Percentiles rank a stretch among this genome's conserved stretches.
phyloP scores from a whole-genome alignment of 495 filamentous ascomycete species.

The Penicillium flavigenum region DNA sequence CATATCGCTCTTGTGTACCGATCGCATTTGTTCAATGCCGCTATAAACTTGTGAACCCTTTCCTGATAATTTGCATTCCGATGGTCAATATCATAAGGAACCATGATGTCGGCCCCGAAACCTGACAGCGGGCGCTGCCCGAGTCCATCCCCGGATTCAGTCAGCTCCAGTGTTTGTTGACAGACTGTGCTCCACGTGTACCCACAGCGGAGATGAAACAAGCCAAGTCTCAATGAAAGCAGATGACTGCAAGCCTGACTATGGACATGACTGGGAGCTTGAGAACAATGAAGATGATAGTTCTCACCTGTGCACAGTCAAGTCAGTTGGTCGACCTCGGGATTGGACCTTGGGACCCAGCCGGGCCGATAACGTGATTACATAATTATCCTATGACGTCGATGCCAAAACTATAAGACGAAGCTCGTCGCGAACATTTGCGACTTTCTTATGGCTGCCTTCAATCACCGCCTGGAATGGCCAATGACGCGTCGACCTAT shows the following conservation, averaged over 20 bases:
- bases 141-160: neutral
- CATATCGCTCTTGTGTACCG: neutral
- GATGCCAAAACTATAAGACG: slow-evolving; percentile 2
- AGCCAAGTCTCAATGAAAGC: neutral
- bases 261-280: neutral
- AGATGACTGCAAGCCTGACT: neutral
- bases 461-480: neutral
- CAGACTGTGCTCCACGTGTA: neutral
- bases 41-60: neutral
- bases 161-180: neutral
- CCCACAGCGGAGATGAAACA: neutral
- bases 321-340: neutral
- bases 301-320: neutral
- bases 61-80: neutral
- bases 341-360: neutral
- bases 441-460: neutral
- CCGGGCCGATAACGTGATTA: slow-evolving; percentile 6
- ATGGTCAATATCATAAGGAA: neutral
- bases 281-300: neutral
- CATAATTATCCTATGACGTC: slow-evolving; percentile 17
- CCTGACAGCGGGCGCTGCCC: neutral
- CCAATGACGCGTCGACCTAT: neutral
- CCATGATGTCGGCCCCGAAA: neutral
- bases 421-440: neutral
- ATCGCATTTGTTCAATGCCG: neutral